Evolutionary conservation across 441 rosid species (phyloP).

Genomic region (Pelargonium hybrid): DNA sequence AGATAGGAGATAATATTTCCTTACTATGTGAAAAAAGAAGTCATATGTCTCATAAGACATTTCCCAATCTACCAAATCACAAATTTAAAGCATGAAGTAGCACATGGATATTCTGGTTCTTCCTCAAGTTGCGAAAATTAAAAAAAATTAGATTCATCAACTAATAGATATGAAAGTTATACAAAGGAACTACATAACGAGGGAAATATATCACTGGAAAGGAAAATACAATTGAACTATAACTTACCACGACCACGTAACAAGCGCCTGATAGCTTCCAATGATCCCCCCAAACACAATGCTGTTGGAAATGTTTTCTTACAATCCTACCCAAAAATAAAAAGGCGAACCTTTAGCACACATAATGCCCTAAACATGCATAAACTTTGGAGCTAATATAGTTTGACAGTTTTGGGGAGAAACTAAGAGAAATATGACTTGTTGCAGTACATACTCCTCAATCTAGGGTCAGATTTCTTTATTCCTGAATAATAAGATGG

Average conservation of each 20-base stretch:
- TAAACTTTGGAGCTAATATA: neutral
- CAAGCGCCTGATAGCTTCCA: slow-evolving; percentile 49
- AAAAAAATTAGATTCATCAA: neutral
- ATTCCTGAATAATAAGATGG: neutral
- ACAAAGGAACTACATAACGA: neutral
- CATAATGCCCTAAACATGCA: neutral
- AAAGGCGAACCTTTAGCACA: neutral
- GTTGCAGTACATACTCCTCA: neutral
- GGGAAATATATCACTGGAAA: slow-evolving; percentile 3
- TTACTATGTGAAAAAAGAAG: neutral
- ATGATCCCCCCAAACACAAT: slow-evolving; percentile 77
- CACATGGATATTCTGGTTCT: neutral
- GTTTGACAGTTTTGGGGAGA: neutral
- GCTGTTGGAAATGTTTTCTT: slow-evolving; percentile 72
- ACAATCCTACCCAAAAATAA: slow-evolving; percentile 57
- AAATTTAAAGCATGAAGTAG: neutral
- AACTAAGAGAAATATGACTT: neutral
- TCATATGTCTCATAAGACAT: neutral
- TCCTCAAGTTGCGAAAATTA: neutral
- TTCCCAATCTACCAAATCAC: neutral
- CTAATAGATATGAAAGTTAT: neutral
- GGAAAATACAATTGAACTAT: neutral
- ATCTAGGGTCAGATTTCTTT: neutral
- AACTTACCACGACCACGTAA: slow-evolving; percentile 67
- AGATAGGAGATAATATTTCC: neutral